phyloP scores from a whole-genome alignment of 495 filamentous ascomycete species.

The Chaetomium tenue region DNA sequence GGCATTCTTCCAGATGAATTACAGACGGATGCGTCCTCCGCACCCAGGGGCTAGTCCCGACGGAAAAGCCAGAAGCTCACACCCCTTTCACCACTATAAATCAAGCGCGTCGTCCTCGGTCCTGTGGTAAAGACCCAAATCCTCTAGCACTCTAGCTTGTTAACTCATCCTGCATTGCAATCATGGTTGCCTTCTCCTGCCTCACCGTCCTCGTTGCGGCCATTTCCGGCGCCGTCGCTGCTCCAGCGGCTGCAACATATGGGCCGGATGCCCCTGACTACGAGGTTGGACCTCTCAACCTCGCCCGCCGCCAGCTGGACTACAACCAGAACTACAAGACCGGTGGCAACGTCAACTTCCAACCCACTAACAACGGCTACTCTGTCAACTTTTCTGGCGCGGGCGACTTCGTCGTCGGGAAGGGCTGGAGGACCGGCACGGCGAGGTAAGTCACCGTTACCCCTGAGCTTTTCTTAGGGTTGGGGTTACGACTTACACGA shows the following conservation, averaged over 20 bases:
- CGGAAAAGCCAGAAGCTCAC: too few species aligned
- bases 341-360: slow-evolving; percentile 37
- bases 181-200: slow-evolving; percentile 8
- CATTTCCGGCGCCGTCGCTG: not conserved
- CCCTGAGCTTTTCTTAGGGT: too few species aligned
- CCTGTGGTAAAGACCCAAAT: too few species aligned
- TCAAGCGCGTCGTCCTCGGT: too few species aligned
- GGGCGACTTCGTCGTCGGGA: slow-evolving; percentile 60
- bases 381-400: slow-evolving; percentile 42
- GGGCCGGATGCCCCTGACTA: slow-evolving; percentile 32
- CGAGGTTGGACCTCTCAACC: slow-evolving; percentile 30
- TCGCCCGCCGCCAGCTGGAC: slow-evolving; percentile 35
- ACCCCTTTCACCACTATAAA: too few species aligned
- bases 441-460: slow-evolving; percentile 44
- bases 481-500: too few species aligned
- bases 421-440: slow-evolving; percentile 55
- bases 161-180: not conserved
- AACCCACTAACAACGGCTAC: slow-evolving; percentile 31
- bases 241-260: not conserved
- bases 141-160: too few species aligned
- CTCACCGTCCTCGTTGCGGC: not conserved
- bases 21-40: too few species aligned
- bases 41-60: too few species aligned
- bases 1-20: not conserved
- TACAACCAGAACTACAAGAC: slow-evolving; percentile 44